These are phyloP conservation scores for Notholithocarpus densiflorus DNA, from an alignment of 306 rosid species.

Conservation along the genomic window DNA sequence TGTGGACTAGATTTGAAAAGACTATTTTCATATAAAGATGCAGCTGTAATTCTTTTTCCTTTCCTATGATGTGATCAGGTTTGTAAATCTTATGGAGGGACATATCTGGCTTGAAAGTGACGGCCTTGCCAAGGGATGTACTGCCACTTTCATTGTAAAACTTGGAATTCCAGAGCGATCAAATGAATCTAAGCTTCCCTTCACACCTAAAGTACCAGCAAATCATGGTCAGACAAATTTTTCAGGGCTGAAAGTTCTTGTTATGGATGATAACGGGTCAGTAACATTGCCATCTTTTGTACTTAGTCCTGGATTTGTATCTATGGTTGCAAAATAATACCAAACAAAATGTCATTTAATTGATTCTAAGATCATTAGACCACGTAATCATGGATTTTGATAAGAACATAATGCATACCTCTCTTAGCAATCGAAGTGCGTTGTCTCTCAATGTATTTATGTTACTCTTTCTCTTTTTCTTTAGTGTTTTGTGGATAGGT, in stretches of 20 bases:
- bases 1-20: neutral
- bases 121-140: constrained; percentile 89
- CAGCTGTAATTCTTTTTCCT: constrained; percentile 3
- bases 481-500: too few species aligned
- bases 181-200: constrained; percentile 57
- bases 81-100: constrained; percentile 96
- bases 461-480: too few species aligned
- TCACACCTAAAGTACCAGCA: constrained; percentile 40
- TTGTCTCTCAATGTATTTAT: too few species aligned
- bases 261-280: constrained; percentile 94
- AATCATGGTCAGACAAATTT: constrained; percentile 59
- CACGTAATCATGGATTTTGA: too few species aligned
- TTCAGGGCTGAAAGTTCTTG: constrained; percentile 76
- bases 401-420: too few species aligned
- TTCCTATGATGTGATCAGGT: constrained; percentile 53
- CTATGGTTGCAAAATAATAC: neutral
- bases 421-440: too few species aligned
- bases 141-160: constrained; percentile 73
- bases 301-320: constrained; percentile 13
- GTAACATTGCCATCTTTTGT: constrained; percentile 39
- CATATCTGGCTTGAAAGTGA: constrained; percentile 95
- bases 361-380: too few species aligned
- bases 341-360: too few species aligned
- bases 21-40: neutral
- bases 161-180: constrained; percentile 73